phyloP scores from a whole-genome alignment of 768 basidiomycete genomes.

The Mycena kentingensis region DNA sequence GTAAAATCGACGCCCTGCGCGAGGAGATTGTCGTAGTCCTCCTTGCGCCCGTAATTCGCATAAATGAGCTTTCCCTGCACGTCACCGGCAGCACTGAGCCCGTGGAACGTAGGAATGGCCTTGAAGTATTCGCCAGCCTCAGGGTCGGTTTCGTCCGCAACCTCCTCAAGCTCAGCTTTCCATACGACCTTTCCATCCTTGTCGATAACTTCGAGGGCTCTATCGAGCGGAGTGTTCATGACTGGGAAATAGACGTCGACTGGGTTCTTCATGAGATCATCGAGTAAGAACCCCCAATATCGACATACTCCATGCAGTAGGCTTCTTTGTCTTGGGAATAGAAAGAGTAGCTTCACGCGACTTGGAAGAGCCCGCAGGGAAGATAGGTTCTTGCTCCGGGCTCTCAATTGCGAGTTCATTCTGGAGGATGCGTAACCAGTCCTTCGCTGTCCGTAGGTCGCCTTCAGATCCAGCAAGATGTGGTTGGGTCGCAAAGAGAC shows the following conservation, averaged over 20 bases:
- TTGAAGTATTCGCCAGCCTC: conserved; percentile 60
- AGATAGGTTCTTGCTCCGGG: conserved; percentile 43
- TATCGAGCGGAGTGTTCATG: conserved; percentile 65
- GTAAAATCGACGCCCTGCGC: conserved; percentile 56
- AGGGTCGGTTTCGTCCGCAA: conserved; percentile 64
- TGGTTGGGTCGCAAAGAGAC: conserved; percentile 52
- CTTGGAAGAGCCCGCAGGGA: conserved; percentile 55
- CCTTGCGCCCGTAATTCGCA: conserved; percentile 57
- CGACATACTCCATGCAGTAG: conserved; percentile 51
- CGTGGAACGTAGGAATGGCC: conserved; percentile 69
- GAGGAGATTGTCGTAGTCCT: conserved; percentile 65
- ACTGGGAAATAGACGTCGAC: conserved; percentile 73
- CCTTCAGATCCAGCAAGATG: conserved; percentile 62
- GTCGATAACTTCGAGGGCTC: conserved; percentile 55
- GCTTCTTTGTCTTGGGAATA: conserved; percentile 41
- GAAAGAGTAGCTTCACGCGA: conserved; percentile 56
- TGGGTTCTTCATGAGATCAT: conserved; percentile 2
- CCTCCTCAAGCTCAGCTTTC: conserved; percentile 67
- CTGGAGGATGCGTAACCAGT: conserved; percentile 56
- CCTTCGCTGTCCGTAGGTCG: conserved; percentile 59
- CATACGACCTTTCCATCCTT: conserved; percentile 52
- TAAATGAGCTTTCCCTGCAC: conserved; percentile 63
- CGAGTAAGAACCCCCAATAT: neutral
- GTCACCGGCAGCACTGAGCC: conserved; percentile 65
- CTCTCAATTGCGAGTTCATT: conserved; percentile 46